Percentiles rank a stretch among this genome's conserved stretches.
Evolutionary conservation across 345 rosid species (phyloP).

Genomic region (Toxicodendron radicans): DNA sequence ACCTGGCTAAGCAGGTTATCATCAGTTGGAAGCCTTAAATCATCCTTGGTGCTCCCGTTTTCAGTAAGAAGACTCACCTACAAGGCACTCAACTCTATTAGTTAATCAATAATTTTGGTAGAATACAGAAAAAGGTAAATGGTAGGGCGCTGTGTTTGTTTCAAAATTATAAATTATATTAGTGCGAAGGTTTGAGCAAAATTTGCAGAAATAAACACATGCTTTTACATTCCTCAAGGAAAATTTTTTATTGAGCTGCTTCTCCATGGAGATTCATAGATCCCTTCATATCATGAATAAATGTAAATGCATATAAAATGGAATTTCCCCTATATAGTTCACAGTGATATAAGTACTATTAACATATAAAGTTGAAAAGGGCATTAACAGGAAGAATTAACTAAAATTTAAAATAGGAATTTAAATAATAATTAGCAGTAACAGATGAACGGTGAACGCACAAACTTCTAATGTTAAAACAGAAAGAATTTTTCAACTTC

Average conservation of each 20-base stretch:
- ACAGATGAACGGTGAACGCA: too few species aligned
- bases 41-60: slow-evolving; percentile 70
- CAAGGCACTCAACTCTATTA: background rate
- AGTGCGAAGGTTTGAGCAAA: too few species aligned
- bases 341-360: background rate
- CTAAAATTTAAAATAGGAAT: too few species aligned
- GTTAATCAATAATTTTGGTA: slow-evolving; percentile 2
- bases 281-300: too few species aligned
- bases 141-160: background rate
- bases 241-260: too few species aligned
- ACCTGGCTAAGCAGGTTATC: slow-evolving; percentile 66
- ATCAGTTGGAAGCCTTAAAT: slow-evolving; percentile 74
- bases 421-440: too few species aligned
- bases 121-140: background rate
- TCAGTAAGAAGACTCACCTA: slow-evolving; percentile 76
- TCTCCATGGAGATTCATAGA: too few species aligned
- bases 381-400: background rate
- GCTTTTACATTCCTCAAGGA: too few species aligned
- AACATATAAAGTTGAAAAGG: background rate
- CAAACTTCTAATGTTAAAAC: too few species aligned
- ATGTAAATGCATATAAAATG: background rate
- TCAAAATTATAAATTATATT: too few species aligned
- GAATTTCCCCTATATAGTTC: background rate
- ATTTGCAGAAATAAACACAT: too few species aligned
- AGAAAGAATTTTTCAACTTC: too few species aligned